These are phyloP conservation scores for Carex littledalei DNA, from an alignment of 176 grass and related monocot genomes.

Conservation along the genomic window DNA sequence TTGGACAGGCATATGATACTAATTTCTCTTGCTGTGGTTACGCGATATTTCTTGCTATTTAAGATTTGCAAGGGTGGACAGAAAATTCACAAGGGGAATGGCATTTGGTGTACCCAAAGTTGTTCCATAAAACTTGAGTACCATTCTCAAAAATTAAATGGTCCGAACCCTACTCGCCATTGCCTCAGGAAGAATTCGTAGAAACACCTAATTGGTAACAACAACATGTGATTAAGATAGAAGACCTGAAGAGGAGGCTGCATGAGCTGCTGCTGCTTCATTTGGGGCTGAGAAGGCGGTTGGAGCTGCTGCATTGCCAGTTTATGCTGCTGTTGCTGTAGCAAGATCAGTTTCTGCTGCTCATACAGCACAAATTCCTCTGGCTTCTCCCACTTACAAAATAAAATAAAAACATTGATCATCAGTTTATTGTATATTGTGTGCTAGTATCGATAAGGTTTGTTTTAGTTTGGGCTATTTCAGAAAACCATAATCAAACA, in stretches of 20 bases:
- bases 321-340: slow-evolving; percentile 95
- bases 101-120: neutral
- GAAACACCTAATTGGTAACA: neutral
- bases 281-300: slow-evolving; percentile 52
- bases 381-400: slow-evolving; percentile 89
- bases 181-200: neutral
- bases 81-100: neutral
- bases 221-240: slow-evolving; percentile 3
- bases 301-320: slow-evolving; percentile 74
- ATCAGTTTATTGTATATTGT: neutral
- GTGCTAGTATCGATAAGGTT: neutral
- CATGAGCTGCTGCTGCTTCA: slow-evolving; percentile 57
- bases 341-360: slow-evolving; percentile 89
- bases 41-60: neutral
- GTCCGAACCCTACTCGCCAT: neutral
- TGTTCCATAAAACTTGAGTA: neutral
- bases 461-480: neutral
- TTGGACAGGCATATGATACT: neutral
- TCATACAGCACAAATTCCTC: slow-evolving; percentile 87
- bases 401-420: slow-evolving; percentile 15
- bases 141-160: neutral
- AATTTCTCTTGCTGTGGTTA: neutral
- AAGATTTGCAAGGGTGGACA: neutral
- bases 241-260: slow-evolving; percentile 31
- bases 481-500: slow-evolving; percentile 3